Conservation (phyloP, 192 early-diverging fungal genomes). For the Geranomyces michiganensis region DNA sequence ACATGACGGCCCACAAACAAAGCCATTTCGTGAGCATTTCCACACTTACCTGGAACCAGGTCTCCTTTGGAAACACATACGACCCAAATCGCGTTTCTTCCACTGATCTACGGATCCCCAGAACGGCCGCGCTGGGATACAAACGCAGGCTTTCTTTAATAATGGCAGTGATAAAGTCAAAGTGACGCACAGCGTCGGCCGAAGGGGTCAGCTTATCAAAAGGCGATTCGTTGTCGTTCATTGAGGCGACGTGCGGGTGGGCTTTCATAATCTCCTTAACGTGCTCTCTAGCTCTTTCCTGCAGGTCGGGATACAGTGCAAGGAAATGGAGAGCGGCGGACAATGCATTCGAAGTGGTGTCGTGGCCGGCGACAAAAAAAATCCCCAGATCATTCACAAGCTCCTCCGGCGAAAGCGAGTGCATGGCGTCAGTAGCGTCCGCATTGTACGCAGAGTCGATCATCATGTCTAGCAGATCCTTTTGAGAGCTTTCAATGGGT, state of each 20-base stretch:
- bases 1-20: no score
- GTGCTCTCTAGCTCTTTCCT: background rate
- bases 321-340: slow-evolving; percentile 5
- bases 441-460: background rate
- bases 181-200: slow-evolving; percentile 1
- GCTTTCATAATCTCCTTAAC: background rate
- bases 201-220: background rate
- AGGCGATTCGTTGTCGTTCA: background rate
- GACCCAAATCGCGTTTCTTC: slow-evolving; percentile 2
- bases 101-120: background rate
- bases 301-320: background rate
- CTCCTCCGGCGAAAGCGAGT: background rate
- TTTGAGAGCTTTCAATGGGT: background rate
- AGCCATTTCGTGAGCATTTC: no score
- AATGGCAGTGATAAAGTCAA: slow-evolving; percentile 1
- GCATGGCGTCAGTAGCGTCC: background rate
- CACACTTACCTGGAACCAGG: background rate
- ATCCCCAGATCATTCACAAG: slow-evolving; percentile 2
- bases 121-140: background rate
- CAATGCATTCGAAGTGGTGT: slow-evolving; percentile 1
- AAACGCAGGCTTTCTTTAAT: slow-evolving; percentile 10
- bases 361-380: slow-evolving; percentile 11
- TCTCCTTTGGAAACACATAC: background rate
- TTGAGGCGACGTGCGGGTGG: background rate
- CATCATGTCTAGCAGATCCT: slow-evolving; percentile 10